Percentiles rank a stretch among this genome's conserved stretches.
phyloP scores from a whole-genome alignment of 495 filamentous ascomycete species.

The Talaromyces adpressus region DNA sequence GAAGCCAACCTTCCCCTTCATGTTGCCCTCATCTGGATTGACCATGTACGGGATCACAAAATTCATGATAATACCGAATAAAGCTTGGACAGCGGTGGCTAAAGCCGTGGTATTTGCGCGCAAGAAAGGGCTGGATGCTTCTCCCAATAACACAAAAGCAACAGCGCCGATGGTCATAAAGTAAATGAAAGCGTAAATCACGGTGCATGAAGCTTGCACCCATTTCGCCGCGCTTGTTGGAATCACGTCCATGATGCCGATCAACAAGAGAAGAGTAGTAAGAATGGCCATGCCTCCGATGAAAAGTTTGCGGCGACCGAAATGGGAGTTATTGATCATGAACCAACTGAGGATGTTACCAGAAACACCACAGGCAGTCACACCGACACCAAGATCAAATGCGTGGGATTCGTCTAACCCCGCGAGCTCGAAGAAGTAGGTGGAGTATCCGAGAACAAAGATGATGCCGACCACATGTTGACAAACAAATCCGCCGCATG shows the following conservation, averaged over 20 bases:
- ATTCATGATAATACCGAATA: conserved; percentile 53
- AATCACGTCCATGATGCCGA: conserved; percentile 54
- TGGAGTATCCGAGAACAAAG: conserved; percentile 42
- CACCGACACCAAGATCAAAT: conserved; percentile 21
- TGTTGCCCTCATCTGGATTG: conserved; percentile 57
- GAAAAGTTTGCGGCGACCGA: conserved; percentile 48
- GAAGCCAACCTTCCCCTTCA: conserved; percentile 60
- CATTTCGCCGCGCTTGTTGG: conserved; percentile 39
- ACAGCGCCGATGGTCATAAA: conserved; percentile 52
- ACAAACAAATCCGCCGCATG: conserved; percentile 31
- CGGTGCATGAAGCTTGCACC: conserved; percentile 46
- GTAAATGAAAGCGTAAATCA: conserved; percentile 47
- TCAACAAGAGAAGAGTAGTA: conserved; percentile 44
- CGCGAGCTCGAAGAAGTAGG: conserved; percentile 59
- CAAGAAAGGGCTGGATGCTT: conserved; percentile 48
- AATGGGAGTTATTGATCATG: conserved; percentile 21
- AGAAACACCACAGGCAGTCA: conserved; percentile 22
- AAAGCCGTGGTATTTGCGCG: conserved; percentile 57
- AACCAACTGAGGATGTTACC: conserved; percentile 20
- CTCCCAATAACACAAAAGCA: conserved; percentile 55
- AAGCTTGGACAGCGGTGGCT: conserved; percentile 51
- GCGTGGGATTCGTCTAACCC: conserved; percentile 40
- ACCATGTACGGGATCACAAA: conserved; percentile 63
- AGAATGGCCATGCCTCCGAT: conserved; percentile 39
- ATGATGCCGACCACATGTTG: conserved; percentile 32